Conservation (phyloP, 164 flowering plant genomes). For the Vitis riparia region DNA sequence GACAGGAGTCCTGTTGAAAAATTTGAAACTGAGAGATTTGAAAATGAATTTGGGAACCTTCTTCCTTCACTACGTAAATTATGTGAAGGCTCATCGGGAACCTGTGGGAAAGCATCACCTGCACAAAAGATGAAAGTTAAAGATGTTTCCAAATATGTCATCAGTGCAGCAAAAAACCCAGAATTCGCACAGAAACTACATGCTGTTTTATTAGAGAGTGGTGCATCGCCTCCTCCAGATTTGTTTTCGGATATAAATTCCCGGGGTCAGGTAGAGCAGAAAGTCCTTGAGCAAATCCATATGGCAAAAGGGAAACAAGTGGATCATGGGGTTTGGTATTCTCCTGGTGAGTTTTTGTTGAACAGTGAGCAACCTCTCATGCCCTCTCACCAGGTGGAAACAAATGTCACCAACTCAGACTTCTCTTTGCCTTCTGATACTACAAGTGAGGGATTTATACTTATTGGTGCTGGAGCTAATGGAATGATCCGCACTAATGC, state of each 20-base stretch:
- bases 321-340: slow-evolving; percentile 11
- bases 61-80: slow-evolving; percentile 39
- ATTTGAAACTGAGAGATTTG: slow-evolving; percentile 46
- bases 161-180: slow-evolving; percentile 82
- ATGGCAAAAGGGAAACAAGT: slow-evolving; percentile 16
- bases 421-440: slow-evolving; percentile 20
- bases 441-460: slow-evolving; percentile 28
- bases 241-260: slow-evolving; percentile 49
- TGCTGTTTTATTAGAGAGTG: slow-evolving; percentile 82
- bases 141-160: slow-evolving; percentile 79
- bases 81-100: slow-evolving; percentile 32
- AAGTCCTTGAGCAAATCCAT: slow-evolving; percentile 25
- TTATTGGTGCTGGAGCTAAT: slow-evolving; percentile 21
- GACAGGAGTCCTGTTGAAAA: slow-evolving; percentile 22
- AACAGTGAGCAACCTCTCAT: slow-evolving; percentile 29
- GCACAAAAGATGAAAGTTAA: slow-evolving; percentile 71
- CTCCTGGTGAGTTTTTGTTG: slow-evolving; percentile 13
- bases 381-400: slow-evolving; percentile 18
- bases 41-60: slow-evolving; percentile 55
- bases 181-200: slow-evolving; percentile 84
- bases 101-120: slow-evolving; percentile 40
- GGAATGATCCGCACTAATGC: slow-evolving; percentile 17
- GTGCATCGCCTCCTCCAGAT: slow-evolving; percentile 78
- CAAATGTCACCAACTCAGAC: slow-evolving; percentile 9
- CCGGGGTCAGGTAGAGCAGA: slow-evolving; percentile 27